Percentiles rank a stretch among this genome's conserved stretches.
Conservation (phyloP, 345 rosid species). For the Hibiscus tridactylites region DNA sequence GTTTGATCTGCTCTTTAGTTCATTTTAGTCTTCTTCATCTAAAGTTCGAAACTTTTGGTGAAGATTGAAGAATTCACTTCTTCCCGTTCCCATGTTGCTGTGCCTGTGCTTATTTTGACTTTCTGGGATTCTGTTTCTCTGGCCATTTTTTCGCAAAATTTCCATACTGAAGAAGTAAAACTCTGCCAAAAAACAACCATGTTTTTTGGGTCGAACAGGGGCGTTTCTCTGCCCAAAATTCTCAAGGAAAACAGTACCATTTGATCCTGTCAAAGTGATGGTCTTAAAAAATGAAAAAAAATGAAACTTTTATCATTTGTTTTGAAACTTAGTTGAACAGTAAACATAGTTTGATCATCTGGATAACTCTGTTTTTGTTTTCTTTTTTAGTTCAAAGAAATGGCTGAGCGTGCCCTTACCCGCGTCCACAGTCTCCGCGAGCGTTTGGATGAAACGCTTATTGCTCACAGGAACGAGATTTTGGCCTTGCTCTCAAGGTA, state of each 20-base stretch:
- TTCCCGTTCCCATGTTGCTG: background rate
- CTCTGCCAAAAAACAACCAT: background rate
- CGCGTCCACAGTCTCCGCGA: constrained; percentile 70
- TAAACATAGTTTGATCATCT: background rate
- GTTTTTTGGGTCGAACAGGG: background rate
- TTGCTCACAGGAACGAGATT: constrained; percentile 49
- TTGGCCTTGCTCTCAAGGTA: constrained; percentile 58
- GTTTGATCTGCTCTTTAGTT: constrained; percentile 1
- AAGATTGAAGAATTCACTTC: background rate
- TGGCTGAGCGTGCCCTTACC: constrained; percentile 47
- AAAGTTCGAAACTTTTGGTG: background rate
- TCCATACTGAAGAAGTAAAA: background rate
- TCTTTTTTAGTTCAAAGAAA: constrained; percentile 18
- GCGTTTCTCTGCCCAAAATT: background rate
- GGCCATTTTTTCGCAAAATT: background rate
- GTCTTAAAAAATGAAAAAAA: background rate
- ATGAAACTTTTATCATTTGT: background rate
- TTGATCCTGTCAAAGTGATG: background rate
- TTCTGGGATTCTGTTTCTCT: background rate
- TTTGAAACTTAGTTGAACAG: constrained; percentile 2
- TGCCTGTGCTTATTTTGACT: background rate
- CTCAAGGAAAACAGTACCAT: background rate
- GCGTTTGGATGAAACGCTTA: constrained; percentile 60
- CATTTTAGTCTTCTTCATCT: background rate
- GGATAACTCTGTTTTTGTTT: constrained; percentile 1